Base-by-base conservation (phyloP, 2,329 filamentous ascomycete species). In the Nothophaeocryptopus gaeumannii region DNA sequence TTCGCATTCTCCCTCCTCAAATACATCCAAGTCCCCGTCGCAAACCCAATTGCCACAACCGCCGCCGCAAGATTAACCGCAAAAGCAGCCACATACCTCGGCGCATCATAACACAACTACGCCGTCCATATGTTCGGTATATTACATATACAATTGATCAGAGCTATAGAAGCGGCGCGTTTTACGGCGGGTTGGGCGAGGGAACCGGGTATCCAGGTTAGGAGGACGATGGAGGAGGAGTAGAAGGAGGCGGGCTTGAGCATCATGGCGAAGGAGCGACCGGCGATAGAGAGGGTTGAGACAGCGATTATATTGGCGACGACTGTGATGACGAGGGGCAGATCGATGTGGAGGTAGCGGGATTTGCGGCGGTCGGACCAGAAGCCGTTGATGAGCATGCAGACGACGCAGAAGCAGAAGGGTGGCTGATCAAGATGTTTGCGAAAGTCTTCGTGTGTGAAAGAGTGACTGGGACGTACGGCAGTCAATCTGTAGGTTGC, bases 261-360 rank as follows among this genome's bases (percentile, higher is more conserved):
- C 69, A 84, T 83, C 12, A 83, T 74, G 1, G 80, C 79, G 5
- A 83, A 64, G 64, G 83, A 84, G 44, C 81, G 78, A 5, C 78
- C 80, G 2, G 78, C 78, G 1, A 74, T 67, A 58, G 79, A 80
- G 20, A 74, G 63, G 0, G 80, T 83, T 2, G 75, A 74, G 76
- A 83, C 82, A 67, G 74, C 76, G 59, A 83, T 83, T 63, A 83
- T 61, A 66, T 83, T 83, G 14, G 80, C 80, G 8, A 77, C 58
- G 1, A 81, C 63, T n/a, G 79, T 79, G 37, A 78, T 69, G 36
- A 71, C 51, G 37, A 82, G 77, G 4, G 79, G 79, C 3, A 74
- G 72, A 12, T 72, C 67, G 49, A 82, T 80, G 64, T 84, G 81
- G 72, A 77, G 81, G 66, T 81, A 82, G 72, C 79, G 51, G 45